A percentile compares a stretch with the other conserved stretches of the same genome.
These are phyloP conservation scores for Blastobotrys petasosporus DNA, from an alignment of 1,139 yeast species.

Conservation along the genomic window DNA sequence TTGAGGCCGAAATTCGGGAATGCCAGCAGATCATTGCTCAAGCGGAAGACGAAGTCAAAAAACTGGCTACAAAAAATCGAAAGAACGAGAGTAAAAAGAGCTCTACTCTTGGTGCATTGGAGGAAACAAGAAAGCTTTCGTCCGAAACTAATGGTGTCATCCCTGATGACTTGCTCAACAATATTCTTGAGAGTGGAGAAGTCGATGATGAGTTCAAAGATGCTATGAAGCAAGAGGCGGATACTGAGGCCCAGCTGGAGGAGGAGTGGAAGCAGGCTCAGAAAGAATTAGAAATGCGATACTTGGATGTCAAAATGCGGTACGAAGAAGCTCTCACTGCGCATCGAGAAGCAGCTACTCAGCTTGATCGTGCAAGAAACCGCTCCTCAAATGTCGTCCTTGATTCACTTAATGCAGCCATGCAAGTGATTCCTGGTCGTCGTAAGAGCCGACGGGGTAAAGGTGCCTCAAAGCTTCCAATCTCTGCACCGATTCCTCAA, in stretches of 20 bases:
- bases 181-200: conserved; percentile 20
- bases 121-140: conserved; percentile 18
- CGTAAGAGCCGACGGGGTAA: conserved; percentile 1
- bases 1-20: conserved; percentile 15
- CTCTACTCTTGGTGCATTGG: conserved; percentile 20
- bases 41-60: conserved; percentile 38
- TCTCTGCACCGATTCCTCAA: too few relatives aligned
- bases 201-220: conserved; percentile 20
- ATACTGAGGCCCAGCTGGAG: conserved; percentile 27
- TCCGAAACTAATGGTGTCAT: conserved; percentile 25
- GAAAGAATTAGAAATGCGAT: conserved; percentile 32
- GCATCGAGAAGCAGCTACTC: conserved; percentile 18
- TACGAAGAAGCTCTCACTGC: conserved; percentile 30
- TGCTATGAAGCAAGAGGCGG: conserved; percentile 21
- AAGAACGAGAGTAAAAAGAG: conserved; percentile 19
- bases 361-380: conserved; percentile 6
- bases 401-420: conserved; percentile 17
- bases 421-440: not conserved
- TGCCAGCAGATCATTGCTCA: conserved; percentile 28
- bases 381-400: conserved; percentile 11
- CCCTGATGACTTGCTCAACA: conserved; percentile 21
- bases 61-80: conserved; percentile 20
- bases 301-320: conserved; percentile 29
- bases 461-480: too few relatives aligned
- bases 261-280: conserved; percentile 31